These are phyloP conservation scores for Rhodamnia rubescens DNA, from an alignment of 345 rosid genomes.

Conservation along the genomic window DNA sequence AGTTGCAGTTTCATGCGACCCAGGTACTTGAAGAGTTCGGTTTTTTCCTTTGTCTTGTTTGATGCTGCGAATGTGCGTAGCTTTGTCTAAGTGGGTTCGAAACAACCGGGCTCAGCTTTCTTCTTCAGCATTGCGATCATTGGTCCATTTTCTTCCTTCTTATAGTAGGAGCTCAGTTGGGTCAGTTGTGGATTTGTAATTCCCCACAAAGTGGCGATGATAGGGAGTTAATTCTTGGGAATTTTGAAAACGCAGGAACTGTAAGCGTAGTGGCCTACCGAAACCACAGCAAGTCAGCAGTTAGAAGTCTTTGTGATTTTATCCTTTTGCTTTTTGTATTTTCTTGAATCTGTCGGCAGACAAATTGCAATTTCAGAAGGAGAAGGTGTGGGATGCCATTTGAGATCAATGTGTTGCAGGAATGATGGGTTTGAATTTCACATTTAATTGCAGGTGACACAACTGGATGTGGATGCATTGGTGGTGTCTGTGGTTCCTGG, in stretches of 20 bases:
- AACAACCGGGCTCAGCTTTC: neutral
- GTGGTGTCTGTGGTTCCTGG: constrained; percentile 72
- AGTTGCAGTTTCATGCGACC: constrained; percentile 80
- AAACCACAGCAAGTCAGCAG: neutral
- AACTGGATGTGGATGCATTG: constrained; percentile 42
- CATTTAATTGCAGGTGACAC: constrained; percentile 28
- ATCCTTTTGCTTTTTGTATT: neutral
- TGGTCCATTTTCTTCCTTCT: neutral
- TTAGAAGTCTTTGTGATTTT: neutral
- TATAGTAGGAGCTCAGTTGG: neutral
- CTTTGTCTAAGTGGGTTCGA: neutral
- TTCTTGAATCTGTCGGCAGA: neutral
- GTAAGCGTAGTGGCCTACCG: neutral
- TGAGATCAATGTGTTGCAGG: neutral
- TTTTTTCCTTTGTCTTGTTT: neutral
- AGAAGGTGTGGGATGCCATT: neutral
- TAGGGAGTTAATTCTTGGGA: neutral
- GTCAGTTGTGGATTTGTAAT: neutral
- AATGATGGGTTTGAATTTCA: neutral
- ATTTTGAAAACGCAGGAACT: neutral
- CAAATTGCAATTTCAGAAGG: neutral
- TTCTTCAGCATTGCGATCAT: neutral
- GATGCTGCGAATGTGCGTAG: neutral
- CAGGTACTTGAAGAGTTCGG: constrained; percentile 29
- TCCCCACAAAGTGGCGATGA: neutral